Evolutionary conservation across 257 asterid species (phyloP).

Genomic region (Solanum verrucosum): DNA sequence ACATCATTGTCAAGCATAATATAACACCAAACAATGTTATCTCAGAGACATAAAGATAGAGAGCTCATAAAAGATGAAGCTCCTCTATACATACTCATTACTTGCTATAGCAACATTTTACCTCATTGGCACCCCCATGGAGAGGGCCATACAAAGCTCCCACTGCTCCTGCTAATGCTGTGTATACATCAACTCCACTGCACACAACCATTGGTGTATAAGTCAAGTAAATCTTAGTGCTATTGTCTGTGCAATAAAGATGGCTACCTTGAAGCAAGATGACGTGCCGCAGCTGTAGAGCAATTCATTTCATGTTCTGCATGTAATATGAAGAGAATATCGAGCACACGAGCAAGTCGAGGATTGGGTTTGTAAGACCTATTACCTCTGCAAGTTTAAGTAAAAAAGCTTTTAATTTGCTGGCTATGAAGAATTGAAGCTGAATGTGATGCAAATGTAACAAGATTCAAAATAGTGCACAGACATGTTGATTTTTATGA

Average conservation of each 20-base stretch:
- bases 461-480: background rate
- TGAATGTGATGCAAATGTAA: background rate
- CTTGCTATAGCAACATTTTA: conserved; percentile 9
- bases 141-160: conserved; percentile 99
- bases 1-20: background rate
- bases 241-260: background rate
- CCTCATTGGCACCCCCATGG: conserved; percentile 99
- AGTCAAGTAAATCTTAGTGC: background rate
- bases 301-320: conserved; percentile 99
- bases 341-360: conserved; percentile 94
- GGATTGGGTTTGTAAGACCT: conserved; percentile 88
- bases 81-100: background rate
- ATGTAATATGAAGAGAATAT: conserved; percentile 85
- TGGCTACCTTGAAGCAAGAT: conserved; percentile 87
- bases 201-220: conserved; percentile 7
- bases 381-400: conserved; percentile 67
- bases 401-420: background rate
- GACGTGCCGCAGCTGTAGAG: conserved; percentile 98
- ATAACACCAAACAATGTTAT: background rate
- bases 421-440: background rate
- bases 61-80: background rate
- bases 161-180: conserved; percentile 98
- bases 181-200: conserved; percentile 99
- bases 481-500: background rate
- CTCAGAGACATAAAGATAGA: background rate